Percentiles rank a stretch among this genome's conserved stretches.
Evolutionary conservation across 2,329 filamentous ascomycete species (phyloP).

Genomic region (Colletotrichum sp.): DNA sequence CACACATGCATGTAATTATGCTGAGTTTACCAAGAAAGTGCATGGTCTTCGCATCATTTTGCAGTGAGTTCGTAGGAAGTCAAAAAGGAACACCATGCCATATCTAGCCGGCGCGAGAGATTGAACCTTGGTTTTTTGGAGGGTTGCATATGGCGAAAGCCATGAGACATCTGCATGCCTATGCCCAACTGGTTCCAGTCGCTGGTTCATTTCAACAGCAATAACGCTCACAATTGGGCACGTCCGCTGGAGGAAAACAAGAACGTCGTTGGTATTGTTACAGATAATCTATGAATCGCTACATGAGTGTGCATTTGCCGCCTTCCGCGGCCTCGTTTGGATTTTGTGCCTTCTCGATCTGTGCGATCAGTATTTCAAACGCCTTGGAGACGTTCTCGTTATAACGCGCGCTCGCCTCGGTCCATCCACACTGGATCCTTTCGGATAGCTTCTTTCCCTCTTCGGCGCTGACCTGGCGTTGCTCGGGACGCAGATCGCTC

Average conservation of each 20-base stretch:
- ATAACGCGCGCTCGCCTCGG: slow-evolving; percentile 91
- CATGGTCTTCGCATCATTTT: not conserved
- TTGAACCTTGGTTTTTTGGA: not conserved
- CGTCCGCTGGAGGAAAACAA: not conserved
- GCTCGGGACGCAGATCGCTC: slow-evolving; percentile 89
- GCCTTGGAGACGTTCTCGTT: slow-evolving; percentile 93
- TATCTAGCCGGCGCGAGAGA: not conserved
- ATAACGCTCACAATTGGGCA: not conserved
- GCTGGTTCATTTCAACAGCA: not conserved
- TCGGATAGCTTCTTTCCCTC: slow-evolving; percentile 85
- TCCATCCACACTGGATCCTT: slow-evolving; percentile 91
- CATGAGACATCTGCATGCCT: not conserved
- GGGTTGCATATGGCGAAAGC: not conserved
- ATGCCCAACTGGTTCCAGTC: not conserved
- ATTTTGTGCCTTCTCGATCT: slow-evolving; percentile 95
- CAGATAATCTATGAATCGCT: slow-evolving; percentile 31
- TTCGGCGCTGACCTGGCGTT: slow-evolving; percentile 86
- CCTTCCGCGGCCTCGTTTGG: slow-evolving; percentile 82
- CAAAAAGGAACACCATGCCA: not conserved
- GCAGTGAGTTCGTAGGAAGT: not conserved
- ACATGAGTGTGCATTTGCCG: slow-evolving; percentile 89
- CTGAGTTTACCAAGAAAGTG: not conserved
- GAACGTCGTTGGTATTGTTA: not conserved
- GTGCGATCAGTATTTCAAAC: slow-evolving; percentile 91
- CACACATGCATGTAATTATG: not conserved